Evolutionary conservation across 495 filamentous ascomycete genomes (phyloP), one percentile per base, ranked within the genome.

Genomic region (Aspergillus panamensis): DNA sequence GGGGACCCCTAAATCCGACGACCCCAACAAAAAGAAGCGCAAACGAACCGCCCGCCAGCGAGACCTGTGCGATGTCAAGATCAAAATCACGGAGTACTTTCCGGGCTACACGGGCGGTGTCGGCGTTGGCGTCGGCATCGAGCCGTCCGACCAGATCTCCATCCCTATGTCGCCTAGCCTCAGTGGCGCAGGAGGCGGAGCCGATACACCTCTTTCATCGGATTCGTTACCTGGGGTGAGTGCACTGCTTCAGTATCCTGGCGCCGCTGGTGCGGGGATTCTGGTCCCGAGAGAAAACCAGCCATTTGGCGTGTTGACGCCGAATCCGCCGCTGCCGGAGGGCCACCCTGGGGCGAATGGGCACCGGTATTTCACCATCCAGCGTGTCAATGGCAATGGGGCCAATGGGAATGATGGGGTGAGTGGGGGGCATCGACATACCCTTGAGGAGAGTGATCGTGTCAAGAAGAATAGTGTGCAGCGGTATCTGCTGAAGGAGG

Each of bases 11-110:
- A 92, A 92, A 67, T 91, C 89, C 25, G 81, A 89, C 35, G 89
- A 95, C 62, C 91, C 91, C 0, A 89, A 86, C 62, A 93, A 92
- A 73, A 94, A 91, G 78, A 95, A 94, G 72, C 82, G 91, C 50
- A 94, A 92, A 70, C 87, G 91, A 20, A 84, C 81, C 13, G 87
- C 86, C 19, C 78, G 91, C 40, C 84, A 89, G 66, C 80, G 87
- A 1, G 87, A 94, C 68, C 80, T 93, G 20, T 96, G 91, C 71
- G 89, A 94, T 69, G 89, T 95, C 61, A 95, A 94, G 70, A 93
- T 96, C 67, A 95, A 94, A 72, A 92, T 96, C 54, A 91, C 89
- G 4, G 89, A 96, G 69, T 89, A 89, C 66, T 84, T 86, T 48
- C 81, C 87, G 6, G 82, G 80, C 1, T 77, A 80, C n/a, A 60